Conservation (phyloP, 108 stramenopile genomes). For the Skeletonema costatum region DNA sequence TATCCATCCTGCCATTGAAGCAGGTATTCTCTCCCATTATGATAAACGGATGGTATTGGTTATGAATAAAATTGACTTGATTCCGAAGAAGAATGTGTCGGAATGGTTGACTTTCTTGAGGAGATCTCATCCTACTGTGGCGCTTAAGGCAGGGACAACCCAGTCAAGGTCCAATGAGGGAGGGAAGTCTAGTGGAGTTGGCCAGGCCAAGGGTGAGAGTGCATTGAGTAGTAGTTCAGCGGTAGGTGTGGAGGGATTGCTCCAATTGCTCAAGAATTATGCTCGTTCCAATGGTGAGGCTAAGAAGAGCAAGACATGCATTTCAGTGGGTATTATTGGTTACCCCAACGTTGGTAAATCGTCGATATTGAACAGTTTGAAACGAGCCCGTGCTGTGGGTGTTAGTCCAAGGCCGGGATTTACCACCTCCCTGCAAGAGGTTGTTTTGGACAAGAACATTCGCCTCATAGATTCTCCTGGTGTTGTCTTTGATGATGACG, state of each 20-base stretch:
- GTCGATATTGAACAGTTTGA: constrained; percentile 95
- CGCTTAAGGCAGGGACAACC: constrained; percentile 89
- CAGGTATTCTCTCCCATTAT: constrained; percentile 78
- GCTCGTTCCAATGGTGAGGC: constrained; percentile 72
- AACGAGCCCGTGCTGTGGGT: constrained; percentile 90
- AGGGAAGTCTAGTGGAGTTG: constrained; percentile 59
- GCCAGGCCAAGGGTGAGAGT: constrained; percentile 56
- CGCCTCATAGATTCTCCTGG: constrained; percentile 98
- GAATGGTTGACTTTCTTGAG: constrained; percentile 93
- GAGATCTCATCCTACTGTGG: constrained; percentile 85
- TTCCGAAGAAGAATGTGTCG: constrained; percentile 93
- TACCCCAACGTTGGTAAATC: constrained; percentile 96
- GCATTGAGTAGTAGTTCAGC: constrained; percentile 58
- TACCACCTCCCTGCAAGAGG: constrained; percentile 96
- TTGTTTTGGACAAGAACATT: constrained; percentile 94
- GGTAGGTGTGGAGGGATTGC: constrained; percentile 93
- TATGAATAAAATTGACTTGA: constrained; percentile 98
- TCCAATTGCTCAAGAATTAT: constrained; percentile 98
- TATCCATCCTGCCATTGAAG: constrained; percentile 88
- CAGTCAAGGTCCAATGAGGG: constrained; percentile 51
- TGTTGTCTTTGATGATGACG: constrained; percentile 92
- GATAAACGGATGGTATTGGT: constrained; percentile 98
- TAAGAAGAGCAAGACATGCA: constrained; percentile 80
- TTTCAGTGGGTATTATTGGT: constrained; percentile 89
- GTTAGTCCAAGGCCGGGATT: constrained; percentile 96